phyloP scores from a whole-genome alignment of 768 basidiomycete species.

The Lactarius quietus region DNA sequence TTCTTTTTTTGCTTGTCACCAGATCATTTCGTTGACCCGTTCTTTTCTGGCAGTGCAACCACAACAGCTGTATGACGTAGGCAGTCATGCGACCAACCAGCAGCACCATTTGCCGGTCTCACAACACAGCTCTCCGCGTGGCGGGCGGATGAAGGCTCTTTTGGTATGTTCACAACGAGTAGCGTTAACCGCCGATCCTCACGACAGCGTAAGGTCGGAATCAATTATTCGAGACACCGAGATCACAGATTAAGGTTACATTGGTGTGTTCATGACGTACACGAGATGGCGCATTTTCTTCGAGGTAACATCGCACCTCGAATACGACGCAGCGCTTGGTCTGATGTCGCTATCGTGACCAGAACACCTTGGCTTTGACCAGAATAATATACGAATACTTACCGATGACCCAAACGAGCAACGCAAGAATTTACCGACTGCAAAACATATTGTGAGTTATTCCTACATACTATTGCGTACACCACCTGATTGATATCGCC shows the following conservation, averaged over 20 bases:
- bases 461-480: background rate
- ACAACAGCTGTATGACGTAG: too few species aligned
- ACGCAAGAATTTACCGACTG: background rate
- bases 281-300: background rate
- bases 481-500: background rate
- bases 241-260: background rate
- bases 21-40: background rate
- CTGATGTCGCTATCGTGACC: background rate
- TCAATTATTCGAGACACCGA: background rate
- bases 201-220: slow-evolving; percentile 2
- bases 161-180: background rate
- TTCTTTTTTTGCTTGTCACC: background rate
- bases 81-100: too few species aligned
- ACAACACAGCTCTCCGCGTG: background rate
- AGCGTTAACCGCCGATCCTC: background rate
- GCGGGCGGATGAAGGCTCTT: background rate
- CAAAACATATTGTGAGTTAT: slow-evolving; percentile 7
- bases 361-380: background rate
- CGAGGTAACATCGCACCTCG: background rate
- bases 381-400: background rate
- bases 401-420: background rate
- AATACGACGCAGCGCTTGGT: background rate
- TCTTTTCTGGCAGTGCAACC: too few species aligned
- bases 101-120: too few species aligned
- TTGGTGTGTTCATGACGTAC: background rate